Conservation (phyloP, 306 rosid genomes). For the Dryas alaskensis region DNA sequence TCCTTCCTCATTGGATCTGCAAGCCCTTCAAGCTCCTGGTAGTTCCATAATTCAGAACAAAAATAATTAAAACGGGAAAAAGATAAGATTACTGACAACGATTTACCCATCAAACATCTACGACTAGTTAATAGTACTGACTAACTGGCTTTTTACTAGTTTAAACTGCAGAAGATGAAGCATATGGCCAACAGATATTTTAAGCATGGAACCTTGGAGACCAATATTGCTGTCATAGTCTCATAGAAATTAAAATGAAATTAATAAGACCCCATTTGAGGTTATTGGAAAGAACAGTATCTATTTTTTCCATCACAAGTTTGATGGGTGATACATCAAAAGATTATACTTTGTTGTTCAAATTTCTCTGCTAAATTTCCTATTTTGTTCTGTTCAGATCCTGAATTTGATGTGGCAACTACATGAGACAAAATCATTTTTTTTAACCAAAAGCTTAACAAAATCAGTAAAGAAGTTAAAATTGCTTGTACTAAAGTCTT, state of each 20-base stretch:
- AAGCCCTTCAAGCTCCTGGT: conserved; percentile 85
- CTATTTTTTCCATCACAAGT: conserved; percentile 14
- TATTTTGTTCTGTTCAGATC: conserved; percentile 17
- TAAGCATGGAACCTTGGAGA: not conserved
- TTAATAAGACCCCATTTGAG: conserved; percentile 3
- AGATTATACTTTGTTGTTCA: not conserved
- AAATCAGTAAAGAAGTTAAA: not conserved
- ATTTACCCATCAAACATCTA: not conserved
- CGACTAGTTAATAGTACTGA: not conserved
- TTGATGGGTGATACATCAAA: conserved; percentile 3
- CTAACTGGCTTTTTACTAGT: not conserved
- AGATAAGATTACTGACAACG: not conserved
- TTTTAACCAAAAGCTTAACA: not conserved
- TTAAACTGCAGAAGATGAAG: not conserved
- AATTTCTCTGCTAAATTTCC: not conserved
- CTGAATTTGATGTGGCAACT: conserved; percentile 3
- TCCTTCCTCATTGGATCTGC: conserved; percentile 98
- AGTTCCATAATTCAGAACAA: conserved; percentile 11
- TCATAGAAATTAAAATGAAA: conserved; percentile 11
- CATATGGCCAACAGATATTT: conserved; percentile 2
- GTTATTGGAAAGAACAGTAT: not conserved
- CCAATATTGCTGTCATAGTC: not conserved
- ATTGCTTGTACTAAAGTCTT: not conserved
- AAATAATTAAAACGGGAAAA: not conserved
- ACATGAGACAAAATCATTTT: not conserved